These are phyloP conservation scores for Boletellus ananiceps DNA, from an alignment of 768 basidiomycete genomes.

Conservation along the genomic window DNA sequence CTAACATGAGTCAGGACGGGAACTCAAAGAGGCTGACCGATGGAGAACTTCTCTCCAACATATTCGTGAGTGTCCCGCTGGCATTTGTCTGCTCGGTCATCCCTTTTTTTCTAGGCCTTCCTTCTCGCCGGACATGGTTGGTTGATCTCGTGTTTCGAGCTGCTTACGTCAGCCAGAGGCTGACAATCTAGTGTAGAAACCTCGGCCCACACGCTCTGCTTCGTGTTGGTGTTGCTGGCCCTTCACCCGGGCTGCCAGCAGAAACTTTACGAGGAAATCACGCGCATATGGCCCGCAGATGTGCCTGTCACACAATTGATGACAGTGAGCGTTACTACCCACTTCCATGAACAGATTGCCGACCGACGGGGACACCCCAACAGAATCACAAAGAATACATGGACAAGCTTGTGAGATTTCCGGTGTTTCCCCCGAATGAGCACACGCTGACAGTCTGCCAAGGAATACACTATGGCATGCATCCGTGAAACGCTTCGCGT, in stretches of 20 bases:
- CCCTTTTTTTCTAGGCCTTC: slow-evolving; percentile 32
- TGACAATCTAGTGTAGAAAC: slow-evolving; percentile 38
- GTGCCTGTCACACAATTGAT: slow-evolving; percentile 20
- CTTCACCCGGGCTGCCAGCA: slow-evolving; percentile 47
- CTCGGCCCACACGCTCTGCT: slow-evolving; percentile 41
- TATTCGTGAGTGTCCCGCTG: slow-evolving; percentile 36
- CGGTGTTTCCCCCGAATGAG: not conserved
- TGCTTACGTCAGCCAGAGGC: not conserved
- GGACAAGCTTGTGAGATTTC: slow-evolving; percentile 31
- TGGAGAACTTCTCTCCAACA: slow-evolving; percentile 44
- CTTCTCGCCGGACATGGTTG: slow-evolving; percentile 48
- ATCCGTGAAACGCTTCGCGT: slow-evolving; percentile 46
- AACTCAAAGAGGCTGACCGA: slow-evolving; percentile 35
- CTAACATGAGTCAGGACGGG: slow-evolving; percentile 39
- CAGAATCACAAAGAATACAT: slow-evolving; percentile 40
- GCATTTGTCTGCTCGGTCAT: not conserved
- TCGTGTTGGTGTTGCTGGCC: slow-evolving; percentile 42
- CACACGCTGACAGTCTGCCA: not conserved
- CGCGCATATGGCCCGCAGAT: slow-evolving; percentile 37
- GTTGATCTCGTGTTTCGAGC: not conserved
- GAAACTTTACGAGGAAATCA: slow-evolving; percentile 40
- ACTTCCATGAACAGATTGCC: not conserved
- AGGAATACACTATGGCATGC: slow-evolving; percentile 42
- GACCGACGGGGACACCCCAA: not conserved
- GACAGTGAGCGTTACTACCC: slow-evolving; percentile 24